Evolutionary conservation across 139 green algal genomes (phyloP), one percentile per base, ranked within the genome.

Genomic region (Gonium pectorale): DNA sequence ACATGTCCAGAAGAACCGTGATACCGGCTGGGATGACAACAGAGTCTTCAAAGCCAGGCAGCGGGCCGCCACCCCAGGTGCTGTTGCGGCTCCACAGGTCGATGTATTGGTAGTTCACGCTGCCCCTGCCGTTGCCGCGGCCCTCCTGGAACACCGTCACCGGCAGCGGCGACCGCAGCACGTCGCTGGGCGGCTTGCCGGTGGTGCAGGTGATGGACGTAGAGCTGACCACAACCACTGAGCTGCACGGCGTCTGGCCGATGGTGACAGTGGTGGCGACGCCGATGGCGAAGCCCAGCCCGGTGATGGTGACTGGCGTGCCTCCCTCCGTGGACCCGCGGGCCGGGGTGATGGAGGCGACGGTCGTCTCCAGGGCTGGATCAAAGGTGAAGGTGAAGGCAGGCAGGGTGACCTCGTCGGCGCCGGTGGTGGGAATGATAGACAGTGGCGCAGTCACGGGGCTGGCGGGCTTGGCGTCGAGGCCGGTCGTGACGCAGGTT

Each of bases 1-100:
- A 85, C 5, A 94, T 83, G 81, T 96, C 93, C 67, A 95, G 80
- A 77, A 96, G 81, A 0, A 96, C 74, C 31, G 85, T 89, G 46
- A 82, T 80, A 40, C 69, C 67, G n/a, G 79, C 60, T 4, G 88
- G 90, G 46, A 95, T 89, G 15, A 89, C 37, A 0, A 91, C 91
- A 0, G 29, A 73, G 59, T 92, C 90, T 5, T 86, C 89, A 60
- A 88, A 87, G 43, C 68, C 46, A 2, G 94, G 94, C 7, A 91
- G 92, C 15, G 49, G 64, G n/a, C 63, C 41, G 52, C 90, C 90
- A 40, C 90, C 93, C 94, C 94, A 96, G 0, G 94, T 95, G 38
- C 68, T 92, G 24, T 51, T 51, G 26, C 79, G 62, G 49, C 70
- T 91, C 94, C 94, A 96, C 66, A 94, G 88, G 78, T 94, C 89